Evolutionary conservation across 352 stramenopile species (phyloP), one percentile per base, ranked within the genome.

Genomic region (Phytophthora chlamydospora): DNA sequence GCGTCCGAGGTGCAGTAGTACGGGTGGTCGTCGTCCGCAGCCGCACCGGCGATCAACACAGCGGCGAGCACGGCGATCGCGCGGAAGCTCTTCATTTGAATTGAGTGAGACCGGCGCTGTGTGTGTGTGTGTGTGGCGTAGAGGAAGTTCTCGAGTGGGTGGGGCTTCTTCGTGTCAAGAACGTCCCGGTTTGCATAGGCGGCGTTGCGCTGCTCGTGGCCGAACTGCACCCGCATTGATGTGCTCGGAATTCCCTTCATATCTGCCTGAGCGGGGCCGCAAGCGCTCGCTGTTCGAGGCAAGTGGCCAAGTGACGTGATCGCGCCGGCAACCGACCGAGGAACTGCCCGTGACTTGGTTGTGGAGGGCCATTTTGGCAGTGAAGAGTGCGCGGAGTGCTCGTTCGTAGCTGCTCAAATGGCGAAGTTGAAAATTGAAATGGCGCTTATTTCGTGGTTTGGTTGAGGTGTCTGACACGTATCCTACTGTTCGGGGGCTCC

Each of bases 1-100:
- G 64, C 50, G 63, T 93, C 82, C n/a, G 69, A 71, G 21, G 71
- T 68, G 59, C 81, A 89, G 38, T 70, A 72, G 55, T 86, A 88
- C 29, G 62, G 55, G 12, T 66, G 68, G 44, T 57, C 40, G 34
- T 59, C 46, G 27, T 58, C 62, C 13, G 66, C 62, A 21, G 36
- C 41, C 33, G 54, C 65, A 17, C 17, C 32, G 31, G 46, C 41
- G 33, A 42, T 33, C 35, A 63, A 49, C 16, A 55, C 49, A 16
- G 61, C 68, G 24, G 63, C 65, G 21, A 76, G 16, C 27, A 72
- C 44, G 14, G 54, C 49, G 43, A 80, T 17, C 39, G 65, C 58
- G 33, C 64, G 62, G 12, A 76, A 17, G 35, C 19, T 53, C 68
- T 76, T 62, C 75, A 84, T 81, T 5, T 31, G 24, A 31, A 31